A percentile compares a stretch with the other conserved stretches of the same genome.
Evolutionary conservation across 768 basidiomycete genomes (phyloP).

Genomic region (Megacollybia marginata): DNA sequence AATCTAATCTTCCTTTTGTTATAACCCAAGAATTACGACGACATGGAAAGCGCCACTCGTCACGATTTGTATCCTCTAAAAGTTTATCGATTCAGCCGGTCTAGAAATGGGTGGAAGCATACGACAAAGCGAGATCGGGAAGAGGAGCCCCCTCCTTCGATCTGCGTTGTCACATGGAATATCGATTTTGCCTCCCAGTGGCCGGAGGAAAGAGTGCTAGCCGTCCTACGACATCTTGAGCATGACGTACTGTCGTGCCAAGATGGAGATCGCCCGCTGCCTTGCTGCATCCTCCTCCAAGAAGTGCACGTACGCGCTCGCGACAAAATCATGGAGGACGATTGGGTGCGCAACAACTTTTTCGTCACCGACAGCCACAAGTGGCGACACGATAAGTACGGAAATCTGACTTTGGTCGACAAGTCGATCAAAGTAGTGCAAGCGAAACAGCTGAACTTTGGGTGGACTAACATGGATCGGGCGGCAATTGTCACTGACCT

Average conservation of each 20-base stretch:
- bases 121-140: constrained; percentile 12
- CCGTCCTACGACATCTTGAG: constrained; percentile 49
- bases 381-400: constrained; percentile 54
- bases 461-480: constrained; percentile 40
- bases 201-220: constrained; percentile 34
- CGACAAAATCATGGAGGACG: constrained; percentile 38
- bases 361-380: constrained; percentile 40
- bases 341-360: constrained; percentile 61
- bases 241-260: constrained; percentile 41
- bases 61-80: constrained; percentile 3
- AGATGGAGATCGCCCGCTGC: constrained; percentile 38
- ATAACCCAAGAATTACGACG: too few relatives aligned
- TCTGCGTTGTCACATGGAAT: constrained; percentile 70
- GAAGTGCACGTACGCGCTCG: constrained; percentile 49
- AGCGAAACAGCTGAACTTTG: constrained; percentile 46
- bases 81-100: constrained; percentile 32
- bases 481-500: constrained; percentile 54
- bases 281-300: constrained; percentile 63
- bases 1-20: constrained; percentile 14
- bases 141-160: constrained; percentile 14
- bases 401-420: constrained; percentile 67
- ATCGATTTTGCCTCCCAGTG: constrained; percentile 39
- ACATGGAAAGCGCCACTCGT: background rate
- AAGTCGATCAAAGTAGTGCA: constrained; percentile 30
- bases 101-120: constrained; percentile 40